Conservation (phyloP, 1,139 yeast species). For the Hanseniaspora sp. region DNA sequence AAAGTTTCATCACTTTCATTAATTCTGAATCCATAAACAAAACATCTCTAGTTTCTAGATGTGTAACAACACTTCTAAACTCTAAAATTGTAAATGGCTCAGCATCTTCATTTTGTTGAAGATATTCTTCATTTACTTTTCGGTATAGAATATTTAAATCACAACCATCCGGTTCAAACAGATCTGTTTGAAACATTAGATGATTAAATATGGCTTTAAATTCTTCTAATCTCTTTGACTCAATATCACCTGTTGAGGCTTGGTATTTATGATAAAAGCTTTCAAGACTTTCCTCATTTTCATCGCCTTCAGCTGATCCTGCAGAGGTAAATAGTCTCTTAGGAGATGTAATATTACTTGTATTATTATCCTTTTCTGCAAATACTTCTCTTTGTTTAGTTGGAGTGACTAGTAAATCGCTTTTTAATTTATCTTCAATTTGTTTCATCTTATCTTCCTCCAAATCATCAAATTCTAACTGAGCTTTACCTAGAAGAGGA, state of each 20-base stretch:
- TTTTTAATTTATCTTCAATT: not conserved
- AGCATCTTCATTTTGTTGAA: constrained; percentile 42
- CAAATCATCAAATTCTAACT: not conserved
- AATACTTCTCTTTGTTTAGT: constrained; percentile 12
- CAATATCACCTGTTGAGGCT: constrained; percentile 32
- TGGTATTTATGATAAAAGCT: constrained; percentile 11
- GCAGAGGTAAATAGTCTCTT: constrained; percentile 24
- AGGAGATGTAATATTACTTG: constrained; percentile 17
- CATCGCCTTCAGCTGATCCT: constrained; percentile 19
- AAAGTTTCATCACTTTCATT: not conserved
- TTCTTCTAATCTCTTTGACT: constrained; percentile 39
- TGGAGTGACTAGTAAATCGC: constrained; percentile 17
- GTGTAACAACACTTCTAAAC: constrained; percentile 41
- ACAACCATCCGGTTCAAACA: constrained; percentile 42
- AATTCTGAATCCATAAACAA: constrained; percentile 40
- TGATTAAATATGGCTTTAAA: constrained; percentile 40
- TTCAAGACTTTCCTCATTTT: constrained; percentile 15
- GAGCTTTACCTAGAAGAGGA: not conserved
- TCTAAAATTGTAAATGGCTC: constrained; percentile 47
- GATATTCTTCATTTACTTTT: constrained; percentile 32
- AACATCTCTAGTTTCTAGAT: constrained; percentile 46
- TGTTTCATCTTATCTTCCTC: not conserved
- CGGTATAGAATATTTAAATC: constrained; percentile 37
- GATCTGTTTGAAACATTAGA: constrained; percentile 35
- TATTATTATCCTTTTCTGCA: not conserved